Conservation (phyloP, 2,329 filamentous ascomycete species). For the Colletotrichum plurivorum region DNA sequence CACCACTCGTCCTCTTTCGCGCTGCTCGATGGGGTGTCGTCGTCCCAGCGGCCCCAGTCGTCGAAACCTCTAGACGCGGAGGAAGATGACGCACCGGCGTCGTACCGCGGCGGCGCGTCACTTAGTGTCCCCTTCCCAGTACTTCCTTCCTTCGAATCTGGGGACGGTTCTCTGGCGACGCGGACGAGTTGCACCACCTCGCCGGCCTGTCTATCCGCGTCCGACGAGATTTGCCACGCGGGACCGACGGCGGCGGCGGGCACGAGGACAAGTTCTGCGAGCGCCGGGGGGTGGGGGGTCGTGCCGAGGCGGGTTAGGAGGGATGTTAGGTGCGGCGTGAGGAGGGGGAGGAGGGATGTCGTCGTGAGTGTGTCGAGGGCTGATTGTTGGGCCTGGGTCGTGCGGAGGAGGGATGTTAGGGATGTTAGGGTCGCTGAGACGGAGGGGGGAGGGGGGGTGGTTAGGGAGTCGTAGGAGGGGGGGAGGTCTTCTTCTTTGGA, state of each 20-base stretch:
- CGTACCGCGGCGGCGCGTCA: background rate
- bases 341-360: conserved; percentile 51
- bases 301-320: conserved; percentile 57
- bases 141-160: conserved; percentile 24
- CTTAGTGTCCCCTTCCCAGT: too few relatives aligned
- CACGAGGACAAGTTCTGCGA: conserved; percentile 61
- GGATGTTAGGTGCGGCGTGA: conserved; percentile 58
- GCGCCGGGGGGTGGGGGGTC: conserved; percentile 48
- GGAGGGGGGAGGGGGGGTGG: conserved; percentile 36
- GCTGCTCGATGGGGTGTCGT: background rate
- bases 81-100: background rate
- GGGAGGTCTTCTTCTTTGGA: conserved; percentile 42
- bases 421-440: conserved; percentile 46
- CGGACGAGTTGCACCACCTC: conserved; percentile 51
- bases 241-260: conserved; percentile 56
- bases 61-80: conserved; percentile 51
- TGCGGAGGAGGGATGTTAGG: conserved; percentile 55
- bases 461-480: conserved; percentile 29
- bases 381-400: conserved; percentile 52
- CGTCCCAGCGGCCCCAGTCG: conserved; percentile 60
- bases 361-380: conserved; percentile 51
- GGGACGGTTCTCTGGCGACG: conserved; percentile 41
- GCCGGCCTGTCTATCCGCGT: conserved; percentile 46
- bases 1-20: conserved; percentile 50
- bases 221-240: conserved; percentile 54